These are phyloP conservation scores for Xerocomellus dryophilus DNA, from an alignment of 768 basidiomycete species.

Conservation along the genomic window DNA sequence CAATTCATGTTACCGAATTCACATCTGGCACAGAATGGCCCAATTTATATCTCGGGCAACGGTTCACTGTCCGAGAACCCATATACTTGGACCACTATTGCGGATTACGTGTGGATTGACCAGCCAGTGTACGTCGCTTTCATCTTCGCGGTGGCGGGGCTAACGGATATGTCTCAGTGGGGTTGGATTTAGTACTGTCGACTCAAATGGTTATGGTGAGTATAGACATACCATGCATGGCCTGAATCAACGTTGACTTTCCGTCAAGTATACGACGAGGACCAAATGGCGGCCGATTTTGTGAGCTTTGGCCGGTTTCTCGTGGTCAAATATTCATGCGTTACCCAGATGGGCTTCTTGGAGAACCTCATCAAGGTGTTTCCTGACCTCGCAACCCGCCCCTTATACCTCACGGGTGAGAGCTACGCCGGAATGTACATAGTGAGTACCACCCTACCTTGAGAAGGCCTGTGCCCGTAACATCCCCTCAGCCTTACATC, in stretches of 20 bases:
- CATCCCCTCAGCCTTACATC: conserved; percentile 60
- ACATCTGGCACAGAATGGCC: conserved; percentile 55
- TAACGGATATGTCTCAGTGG: conserved; percentile 39
- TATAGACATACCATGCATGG: not conserved
- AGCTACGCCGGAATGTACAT: conserved; percentile 76
- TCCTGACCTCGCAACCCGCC: conserved; percentile 62
- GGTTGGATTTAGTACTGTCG: conserved; percentile 62
- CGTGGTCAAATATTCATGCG: conserved; percentile 1
- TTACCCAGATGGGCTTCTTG: conserved; percentile 63
- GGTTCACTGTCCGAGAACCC: conserved; percentile 49
- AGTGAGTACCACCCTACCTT: conserved; percentile 34
- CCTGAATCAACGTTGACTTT: not conserved
- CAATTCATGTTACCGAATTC: not conserved
- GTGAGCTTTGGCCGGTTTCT: conserved; percentile 29
- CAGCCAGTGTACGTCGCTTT: conserved; percentile 53
- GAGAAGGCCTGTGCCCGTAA: not conserved
- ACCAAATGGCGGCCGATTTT: conserved; percentile 58
- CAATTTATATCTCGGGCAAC: conserved; percentile 54
- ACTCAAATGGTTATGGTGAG: conserved; percentile 57
- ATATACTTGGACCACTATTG: conserved; percentile 56
- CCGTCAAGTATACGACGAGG: conserved; percentile 52
- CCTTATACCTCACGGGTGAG: conserved; percentile 68
- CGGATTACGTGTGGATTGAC: conserved; percentile 73
- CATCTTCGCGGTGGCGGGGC: not conserved
- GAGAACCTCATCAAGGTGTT: conserved; percentile 72